Conservation (phyloP, 2,329 filamentous ascomycete species). For the Penicillium sp. region DNA sequence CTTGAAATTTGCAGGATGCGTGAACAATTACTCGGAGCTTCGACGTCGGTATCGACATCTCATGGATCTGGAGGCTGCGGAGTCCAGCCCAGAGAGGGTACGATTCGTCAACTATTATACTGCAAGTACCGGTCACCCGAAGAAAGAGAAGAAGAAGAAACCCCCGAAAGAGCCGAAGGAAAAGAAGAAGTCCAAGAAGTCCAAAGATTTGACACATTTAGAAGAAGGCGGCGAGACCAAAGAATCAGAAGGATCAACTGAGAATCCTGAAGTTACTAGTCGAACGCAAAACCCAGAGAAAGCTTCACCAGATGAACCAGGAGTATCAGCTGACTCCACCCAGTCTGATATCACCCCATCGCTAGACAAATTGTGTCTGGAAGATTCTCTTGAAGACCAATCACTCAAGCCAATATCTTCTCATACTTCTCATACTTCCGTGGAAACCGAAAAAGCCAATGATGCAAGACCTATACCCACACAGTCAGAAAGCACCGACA, state of each 20-base stretch:
- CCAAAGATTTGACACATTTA: background rate
- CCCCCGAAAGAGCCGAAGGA: conserved; percentile 19
- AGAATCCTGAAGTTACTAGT: conserved; percentile 18
- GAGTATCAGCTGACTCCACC: conserved; percentile 8
- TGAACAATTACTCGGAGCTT: conserved; percentile 74
- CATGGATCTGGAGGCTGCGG: conserved; percentile 70
- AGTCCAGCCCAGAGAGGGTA: conserved; percentile 50
- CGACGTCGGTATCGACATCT: conserved; percentile 69
- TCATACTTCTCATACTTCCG: conserved; percentile 2
- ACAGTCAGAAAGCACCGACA: conserved; percentile 2
- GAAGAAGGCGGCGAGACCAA: conserved; percentile 18
- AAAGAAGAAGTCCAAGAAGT: conserved; percentile 11
- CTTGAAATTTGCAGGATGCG: conserved; percentile 77
- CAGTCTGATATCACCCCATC: conserved; percentile 5
- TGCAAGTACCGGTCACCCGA: conserved; percentile 65
- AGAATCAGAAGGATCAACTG: conserved; percentile 14
- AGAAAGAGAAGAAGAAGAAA: conserved; percentile 27
- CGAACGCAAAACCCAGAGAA: background rate
- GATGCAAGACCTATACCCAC: background rate
- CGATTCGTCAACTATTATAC: conserved; percentile 92
- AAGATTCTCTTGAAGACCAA: conserved; percentile 3
- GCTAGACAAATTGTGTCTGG: background rate
- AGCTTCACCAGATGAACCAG: conserved; percentile 12
- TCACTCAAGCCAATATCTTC: background rate
- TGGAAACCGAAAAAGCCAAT: background rate